A percentile compares a stretch with the other conserved stretches of the same genome.
phyloP scores from a whole-genome alignment of 495 filamentous ascomycete species.

The Alectoria sarmentosa region DNA sequence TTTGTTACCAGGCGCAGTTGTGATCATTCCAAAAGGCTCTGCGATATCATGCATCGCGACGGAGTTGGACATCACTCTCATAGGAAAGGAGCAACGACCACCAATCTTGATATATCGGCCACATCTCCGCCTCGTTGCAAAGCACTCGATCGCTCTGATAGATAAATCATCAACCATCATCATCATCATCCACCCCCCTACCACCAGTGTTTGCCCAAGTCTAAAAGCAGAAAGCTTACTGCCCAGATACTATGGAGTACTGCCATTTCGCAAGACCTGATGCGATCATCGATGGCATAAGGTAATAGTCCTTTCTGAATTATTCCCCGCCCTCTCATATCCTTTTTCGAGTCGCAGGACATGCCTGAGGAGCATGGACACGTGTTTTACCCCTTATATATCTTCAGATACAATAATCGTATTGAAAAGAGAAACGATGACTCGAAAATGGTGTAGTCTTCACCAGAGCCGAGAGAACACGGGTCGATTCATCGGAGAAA shows the following conservation, averaged over 20 bases:
- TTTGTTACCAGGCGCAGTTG: slow-evolving; percentile 85
- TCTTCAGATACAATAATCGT: too few species aligned
- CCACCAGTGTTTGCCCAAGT: slow-evolving; percentile 62
- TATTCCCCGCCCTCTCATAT: too few species aligned
- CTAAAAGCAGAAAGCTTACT: slow-evolving; percentile 57
- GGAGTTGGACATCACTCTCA: neutral
- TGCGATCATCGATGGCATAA: slow-evolving; percentile 87
- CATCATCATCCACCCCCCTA: neutral
- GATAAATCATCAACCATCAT: neutral
- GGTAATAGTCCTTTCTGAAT: too few species aligned
- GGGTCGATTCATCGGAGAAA: slow-evolving; percentile 80
- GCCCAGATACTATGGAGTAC: slow-evolving; percentile 37
- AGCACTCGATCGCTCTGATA: too few species aligned
- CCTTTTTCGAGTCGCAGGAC: too few species aligned
- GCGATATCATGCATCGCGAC: neutral
- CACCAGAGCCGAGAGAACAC: slow-evolving; percentile 85
- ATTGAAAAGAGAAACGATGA: too few species aligned
- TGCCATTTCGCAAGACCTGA: slow-evolving; percentile 79
- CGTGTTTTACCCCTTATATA: too few species aligned
- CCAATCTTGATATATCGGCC: neutral
- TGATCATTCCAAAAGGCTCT: slow-evolving; percentile 70
- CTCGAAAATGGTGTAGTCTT: too few species aligned
- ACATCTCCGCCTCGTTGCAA: too few species aligned
- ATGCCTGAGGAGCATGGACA: too few species aligned
- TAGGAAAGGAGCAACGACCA: neutral